Conservation (phyloP, 129 eudicot species). For the Lactuca sativa region DNA sequence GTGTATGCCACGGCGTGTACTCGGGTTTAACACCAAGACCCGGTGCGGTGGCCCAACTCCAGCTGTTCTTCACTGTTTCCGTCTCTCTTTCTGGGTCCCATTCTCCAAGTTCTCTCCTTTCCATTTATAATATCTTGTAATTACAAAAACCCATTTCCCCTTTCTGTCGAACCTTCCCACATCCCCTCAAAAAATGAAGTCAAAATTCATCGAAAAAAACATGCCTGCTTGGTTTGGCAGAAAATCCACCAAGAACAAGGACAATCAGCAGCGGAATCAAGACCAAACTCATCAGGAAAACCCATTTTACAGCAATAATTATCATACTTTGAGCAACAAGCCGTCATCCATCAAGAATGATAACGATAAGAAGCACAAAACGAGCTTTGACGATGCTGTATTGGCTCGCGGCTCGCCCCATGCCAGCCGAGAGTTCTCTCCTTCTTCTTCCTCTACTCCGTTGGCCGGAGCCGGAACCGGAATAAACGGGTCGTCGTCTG, state of each 20-base stretch:
- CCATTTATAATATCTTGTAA: conserved; percentile 24
- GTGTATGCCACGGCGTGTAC: conserved; percentile 1
- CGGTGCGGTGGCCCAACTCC: conserved; percentile 21
- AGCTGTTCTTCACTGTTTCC: conserved; percentile 27
- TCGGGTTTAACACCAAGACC: conserved; percentile 23
- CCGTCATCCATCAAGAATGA: conserved; percentile 24
- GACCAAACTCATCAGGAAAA: conserved; percentile 13
- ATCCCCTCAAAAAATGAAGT: conserved; percentile 14
- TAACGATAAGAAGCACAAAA: conserved; percentile 21
- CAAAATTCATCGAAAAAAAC: conserved; percentile 35
- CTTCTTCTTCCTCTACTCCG: conserved; percentile 28
- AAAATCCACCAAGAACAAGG: conserved; percentile 62
- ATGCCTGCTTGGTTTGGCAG: conserved; percentile 89
- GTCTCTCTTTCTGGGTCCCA: conserved; percentile 1
- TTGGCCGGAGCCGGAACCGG: conserved; percentile 24
- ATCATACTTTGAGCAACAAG: conserved; percentile 19
- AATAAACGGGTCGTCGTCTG: conserved; percentile 21
- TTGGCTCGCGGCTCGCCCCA: conserved; percentile 38
- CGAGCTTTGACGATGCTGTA: conserved; percentile 49
- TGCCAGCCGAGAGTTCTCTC: conserved; percentile 38
- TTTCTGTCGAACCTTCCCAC: not conserved
- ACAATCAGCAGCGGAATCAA: conserved; percentile 27
- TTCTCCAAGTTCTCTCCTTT: not conserved
- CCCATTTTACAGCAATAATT: conserved; percentile 29
- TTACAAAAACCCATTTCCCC: not conserved